These are phyloP conservation scores for Blattamonas nauphoetae DNA, from an alignment of 78 protist genomes.

Conservation along the genomic window DNA sequence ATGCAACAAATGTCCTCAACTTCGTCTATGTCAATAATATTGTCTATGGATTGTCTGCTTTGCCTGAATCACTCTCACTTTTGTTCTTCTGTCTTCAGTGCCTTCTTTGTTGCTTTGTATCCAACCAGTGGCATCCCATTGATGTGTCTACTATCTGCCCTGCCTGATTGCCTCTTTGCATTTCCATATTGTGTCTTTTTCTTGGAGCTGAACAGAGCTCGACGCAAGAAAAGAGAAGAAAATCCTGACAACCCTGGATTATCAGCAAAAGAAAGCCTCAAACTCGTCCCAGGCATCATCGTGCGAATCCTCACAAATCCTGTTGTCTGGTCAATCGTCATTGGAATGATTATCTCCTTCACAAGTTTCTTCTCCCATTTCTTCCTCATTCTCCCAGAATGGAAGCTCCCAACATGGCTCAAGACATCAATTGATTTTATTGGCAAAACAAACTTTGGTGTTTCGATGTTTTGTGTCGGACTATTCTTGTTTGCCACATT, in stretches of 20 bases:
- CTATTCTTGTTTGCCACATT: neutral
- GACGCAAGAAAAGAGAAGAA: neutral
- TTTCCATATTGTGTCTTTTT: neutral
- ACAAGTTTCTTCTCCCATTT: neutral
- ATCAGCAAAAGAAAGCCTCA: neutral
- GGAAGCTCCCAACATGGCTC: neutral
- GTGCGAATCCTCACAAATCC: neutral
- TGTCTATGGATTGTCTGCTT: neutral
- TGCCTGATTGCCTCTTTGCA: neutral
- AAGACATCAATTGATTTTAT: neutral
- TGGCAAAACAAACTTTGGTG: neutral
- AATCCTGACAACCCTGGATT: neutral
- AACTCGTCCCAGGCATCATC: neutral
- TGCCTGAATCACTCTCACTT: neutral
- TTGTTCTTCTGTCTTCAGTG: neutral
- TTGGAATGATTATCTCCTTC: neutral
- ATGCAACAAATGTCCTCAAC: neutral
- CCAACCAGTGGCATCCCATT: neutral
- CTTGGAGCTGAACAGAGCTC: neutral
- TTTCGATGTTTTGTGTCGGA: neutral
- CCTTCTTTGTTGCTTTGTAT: neutral
- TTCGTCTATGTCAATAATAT: neutral
- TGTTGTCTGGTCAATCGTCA: neutral
- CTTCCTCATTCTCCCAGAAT: neutral
- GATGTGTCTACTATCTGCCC: neutral